Conservation (phyloP, 441 rosid species). For the Pelargonium citronellum region DNA sequence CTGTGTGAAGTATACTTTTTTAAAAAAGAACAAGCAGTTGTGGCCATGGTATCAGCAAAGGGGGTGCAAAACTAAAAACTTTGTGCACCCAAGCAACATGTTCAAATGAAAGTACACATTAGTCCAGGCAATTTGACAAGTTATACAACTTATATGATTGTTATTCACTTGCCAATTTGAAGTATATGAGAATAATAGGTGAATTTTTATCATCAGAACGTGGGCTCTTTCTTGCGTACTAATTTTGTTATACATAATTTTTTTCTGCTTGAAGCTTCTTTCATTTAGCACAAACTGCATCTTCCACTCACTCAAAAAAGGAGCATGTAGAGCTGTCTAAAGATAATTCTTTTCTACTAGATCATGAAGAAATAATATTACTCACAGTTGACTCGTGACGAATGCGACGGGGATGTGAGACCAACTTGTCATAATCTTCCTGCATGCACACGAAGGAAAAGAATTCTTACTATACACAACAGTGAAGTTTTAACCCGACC, state of each 20-base stretch:
- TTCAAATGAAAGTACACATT: not conserved
- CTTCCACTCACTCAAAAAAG: conserved; percentile 7
- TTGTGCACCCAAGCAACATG: not conserved
- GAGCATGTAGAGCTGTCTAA: not conserved
- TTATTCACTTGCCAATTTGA: not conserved
- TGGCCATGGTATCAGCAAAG: not conserved
- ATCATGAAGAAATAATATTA: conserved; percentile 18
- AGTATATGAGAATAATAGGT: not conserved
- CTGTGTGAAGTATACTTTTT: not conserved
- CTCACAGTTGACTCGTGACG: conserved; percentile 91
- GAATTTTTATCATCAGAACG: not conserved
- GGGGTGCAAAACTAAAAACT: not conserved
- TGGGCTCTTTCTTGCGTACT: not conserved
- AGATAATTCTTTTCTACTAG: too few species aligned
- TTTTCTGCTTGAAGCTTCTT: not conserved
- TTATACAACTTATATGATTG: not conserved
- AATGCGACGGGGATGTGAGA: conserved; percentile 47
- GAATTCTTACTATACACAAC: conserved; percentile 16
- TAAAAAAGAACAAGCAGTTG: not conserved
- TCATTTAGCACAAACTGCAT: conserved; percentile 1
- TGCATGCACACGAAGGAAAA: conserved; percentile 28
- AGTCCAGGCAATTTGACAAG: not conserved
- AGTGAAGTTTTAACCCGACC: not conserved
- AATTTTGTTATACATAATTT: not conserved
- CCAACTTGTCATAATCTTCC: conserved; percentile 72